A percentile compares a stretch with the other conserved stretches of the same genome.
These are phyloP conservation scores for Penicillium nordicum DNA, from an alignment of 2,329 filamentous ascomycete species.

Conservation along the genomic window DNA sequence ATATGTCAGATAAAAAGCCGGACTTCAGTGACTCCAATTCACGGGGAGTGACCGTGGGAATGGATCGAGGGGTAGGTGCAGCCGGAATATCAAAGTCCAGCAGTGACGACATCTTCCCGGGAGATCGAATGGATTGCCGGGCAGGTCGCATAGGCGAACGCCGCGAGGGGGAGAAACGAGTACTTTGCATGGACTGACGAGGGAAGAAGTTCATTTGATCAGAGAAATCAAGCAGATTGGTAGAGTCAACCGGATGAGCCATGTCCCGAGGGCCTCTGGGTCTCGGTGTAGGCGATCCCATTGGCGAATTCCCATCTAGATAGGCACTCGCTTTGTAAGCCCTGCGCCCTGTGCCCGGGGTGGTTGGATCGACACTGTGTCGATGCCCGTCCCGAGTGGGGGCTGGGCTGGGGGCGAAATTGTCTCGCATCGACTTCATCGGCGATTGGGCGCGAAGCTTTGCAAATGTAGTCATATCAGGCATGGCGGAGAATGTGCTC, in stretches of 20 bases:
- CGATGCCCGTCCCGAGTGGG: conserved; percentile 14
- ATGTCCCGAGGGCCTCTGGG: conserved; percentile 45
- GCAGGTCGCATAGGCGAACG: conserved; percentile 46
- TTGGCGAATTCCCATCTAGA: conserved; percentile 34
- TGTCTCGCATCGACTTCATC: conserved; percentile 43
- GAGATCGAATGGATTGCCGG: conserved; percentile 35
- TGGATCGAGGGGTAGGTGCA: conserved; percentile 82
- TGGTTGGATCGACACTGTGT: conserved; percentile 29
- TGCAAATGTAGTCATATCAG: conserved; percentile 80
- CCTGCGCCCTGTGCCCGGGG: conserved; percentile 50
- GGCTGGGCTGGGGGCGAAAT: conserved; percentile 44
- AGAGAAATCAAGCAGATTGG: conserved; percentile 84
- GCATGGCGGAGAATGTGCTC: conserved; percentile 84
- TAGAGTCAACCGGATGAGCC: conserved; percentile 55
- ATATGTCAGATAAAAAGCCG: conserved; percentile 85
- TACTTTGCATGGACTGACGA: conserved; percentile 44
- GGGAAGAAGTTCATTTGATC: conserved; percentile 64
- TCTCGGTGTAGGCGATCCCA: conserved; percentile 49
- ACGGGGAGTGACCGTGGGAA: conserved; percentile 85
- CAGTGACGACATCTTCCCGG: conserved; percentile 60
- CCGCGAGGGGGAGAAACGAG: conserved; percentile 38
- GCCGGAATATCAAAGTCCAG: conserved; percentile 94
- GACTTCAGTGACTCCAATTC: conserved; percentile 94
- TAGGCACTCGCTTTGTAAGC: conserved; percentile 25
- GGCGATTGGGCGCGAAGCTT: conserved; percentile 64